A percentile compares a stretch with the other conserved stretches of the same genome.
These are phyloP conservation scores for Coelastrella sp. DNA, from an alignment of 139 green algal genomes.

Conservation along the genomic window DNA sequence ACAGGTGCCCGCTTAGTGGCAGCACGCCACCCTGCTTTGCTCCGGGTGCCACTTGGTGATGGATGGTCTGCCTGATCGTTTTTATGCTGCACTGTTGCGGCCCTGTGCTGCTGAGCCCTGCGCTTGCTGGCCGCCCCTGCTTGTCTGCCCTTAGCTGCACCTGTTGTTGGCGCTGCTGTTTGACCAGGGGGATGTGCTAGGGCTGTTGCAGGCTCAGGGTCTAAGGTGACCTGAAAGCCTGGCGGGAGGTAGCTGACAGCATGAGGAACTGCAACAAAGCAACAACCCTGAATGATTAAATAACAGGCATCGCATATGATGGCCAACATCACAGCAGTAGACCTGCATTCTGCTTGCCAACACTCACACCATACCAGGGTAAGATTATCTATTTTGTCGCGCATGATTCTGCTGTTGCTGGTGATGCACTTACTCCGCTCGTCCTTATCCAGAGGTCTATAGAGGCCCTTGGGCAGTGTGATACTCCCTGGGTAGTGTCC, in stretches of 20 bases:
- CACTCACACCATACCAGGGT: too few relatives aligned
- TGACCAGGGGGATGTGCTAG: neutral
- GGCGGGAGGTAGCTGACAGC: conserved; percentile 27
- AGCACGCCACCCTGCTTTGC: neutral
- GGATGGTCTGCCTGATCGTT: too few relatives aligned
- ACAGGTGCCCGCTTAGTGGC: neutral
- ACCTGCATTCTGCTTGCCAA: too few relatives aligned
- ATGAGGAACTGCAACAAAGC: conserved; percentile 4
- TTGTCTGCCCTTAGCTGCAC: conserved; percentile 19
- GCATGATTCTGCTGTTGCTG: too few relatives aligned
- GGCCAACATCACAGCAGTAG: too few relatives aligned
- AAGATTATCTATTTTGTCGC: too few relatives aligned
- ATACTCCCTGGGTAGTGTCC: conserved; percentile 49
- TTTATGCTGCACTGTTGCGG: neutral
- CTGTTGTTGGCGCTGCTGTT: conserved; percentile 28
- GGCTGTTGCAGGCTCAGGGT: conserved; percentile 25
- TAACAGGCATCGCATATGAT: too few relatives aligned
- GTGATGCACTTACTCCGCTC: conserved; percentile 13
- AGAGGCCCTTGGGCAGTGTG: conserved; percentile 47
- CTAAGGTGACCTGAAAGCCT: neutral
- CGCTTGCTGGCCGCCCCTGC: conserved; percentile 20
- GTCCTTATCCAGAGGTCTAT: conserved; percentile 34
- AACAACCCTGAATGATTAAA: too few relatives aligned
- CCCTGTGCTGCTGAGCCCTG: neutral
- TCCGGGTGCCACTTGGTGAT: too few relatives aligned